These are phyloP conservation scores for Microsporum audouinii DNA, from an alignment of 2,329 filamentous ascomycete species.

Conservation along the genomic window DNA sequence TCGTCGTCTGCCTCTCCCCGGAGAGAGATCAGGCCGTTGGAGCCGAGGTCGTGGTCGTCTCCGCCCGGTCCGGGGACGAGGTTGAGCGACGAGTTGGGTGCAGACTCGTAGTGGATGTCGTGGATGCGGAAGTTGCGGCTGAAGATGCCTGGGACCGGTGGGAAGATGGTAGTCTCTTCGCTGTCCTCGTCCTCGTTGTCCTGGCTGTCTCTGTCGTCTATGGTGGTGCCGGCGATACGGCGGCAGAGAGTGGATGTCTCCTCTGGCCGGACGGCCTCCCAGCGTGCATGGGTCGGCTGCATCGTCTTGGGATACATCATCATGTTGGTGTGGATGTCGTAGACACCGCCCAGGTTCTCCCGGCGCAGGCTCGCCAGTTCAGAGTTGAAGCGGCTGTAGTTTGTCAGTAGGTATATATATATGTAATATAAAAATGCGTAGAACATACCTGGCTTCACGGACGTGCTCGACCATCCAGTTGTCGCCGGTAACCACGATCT, in stretches of 20 bases:
- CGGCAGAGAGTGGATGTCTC: slow-evolving; percentile 22
- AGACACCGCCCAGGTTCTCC: slow-evolving; percentile 62
- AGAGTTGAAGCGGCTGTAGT: slow-evolving; percentile 67
- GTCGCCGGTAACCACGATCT: slow-evolving; percentile 76
- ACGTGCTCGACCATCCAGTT: slow-evolving; percentile 98
- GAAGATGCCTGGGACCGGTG: slow-evolving; percentile 45
- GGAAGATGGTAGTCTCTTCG: slow-evolving; percentile 34
- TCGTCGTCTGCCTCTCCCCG: neutral
- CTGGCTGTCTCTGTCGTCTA: slow-evolving; percentile 1
- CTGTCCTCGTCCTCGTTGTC: too few relatives aligned
- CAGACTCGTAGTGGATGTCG: slow-evolving; percentile 49
- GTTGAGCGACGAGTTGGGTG: slow-evolving; percentile 43
- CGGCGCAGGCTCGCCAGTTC: slow-evolving; percentile 57
- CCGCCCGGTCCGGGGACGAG: slow-evolving; percentile 48
- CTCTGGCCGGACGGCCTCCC: slow-evolving; percentile 54
- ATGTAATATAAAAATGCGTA: neutral
- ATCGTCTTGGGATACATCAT: slow-evolving; percentile 80
- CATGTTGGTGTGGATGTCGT: slow-evolving; percentile 86
- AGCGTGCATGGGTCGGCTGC: slow-evolving; percentile 78
- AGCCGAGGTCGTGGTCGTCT: slow-evolving; percentile 37
- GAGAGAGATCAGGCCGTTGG: slow-evolving; percentile 32
- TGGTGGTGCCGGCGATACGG: slow-evolving; percentile 15
- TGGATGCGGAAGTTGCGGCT: slow-evolving; percentile 52
- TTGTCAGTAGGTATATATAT: slow-evolving; percentile 15
- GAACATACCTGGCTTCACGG: slow-evolving; percentile 67